These are phyloP conservation scores for Tilletiopsis washingtonensis DNA, from an alignment of 1,284 basidiomycete species.

Conservation along the genomic window DNA sequence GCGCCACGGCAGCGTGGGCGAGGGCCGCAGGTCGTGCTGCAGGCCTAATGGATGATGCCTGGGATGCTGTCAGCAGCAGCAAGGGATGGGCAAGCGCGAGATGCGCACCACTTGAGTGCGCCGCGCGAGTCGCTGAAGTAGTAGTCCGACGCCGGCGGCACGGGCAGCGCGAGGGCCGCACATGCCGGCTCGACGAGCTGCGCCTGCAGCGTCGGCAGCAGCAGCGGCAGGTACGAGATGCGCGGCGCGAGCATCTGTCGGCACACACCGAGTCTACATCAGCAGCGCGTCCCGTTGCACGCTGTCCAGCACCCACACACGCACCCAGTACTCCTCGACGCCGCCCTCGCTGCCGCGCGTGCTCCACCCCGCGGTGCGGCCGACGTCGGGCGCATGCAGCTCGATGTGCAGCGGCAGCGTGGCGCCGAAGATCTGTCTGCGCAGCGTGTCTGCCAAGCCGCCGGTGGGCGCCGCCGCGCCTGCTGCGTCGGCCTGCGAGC, in stretches of 20 bases:
- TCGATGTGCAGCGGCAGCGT: too few relatives aligned
- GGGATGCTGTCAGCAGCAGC: not conserved
- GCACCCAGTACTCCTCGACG: slow-evolving; percentile 44
- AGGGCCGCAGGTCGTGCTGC: slow-evolving; percentile 38
- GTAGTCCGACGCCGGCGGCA: slow-evolving; percentile 21
- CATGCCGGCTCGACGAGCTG: slow-evolving; percentile 24
- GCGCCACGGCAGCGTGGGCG: not conserved
- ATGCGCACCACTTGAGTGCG: slow-evolving; percentile 23
- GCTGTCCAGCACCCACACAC: not conserved
- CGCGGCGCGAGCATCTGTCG: slow-evolving; percentile 25
- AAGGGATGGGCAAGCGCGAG: not conserved
- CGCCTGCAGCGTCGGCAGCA: slow-evolving; percentile 21
- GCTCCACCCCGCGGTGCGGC: too few relatives aligned
- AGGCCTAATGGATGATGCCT: slow-evolving; percentile 22
- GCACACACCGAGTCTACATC: too few relatives aligned
- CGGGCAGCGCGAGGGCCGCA: slow-evolving; percentile 13
- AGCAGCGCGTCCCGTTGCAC: slow-evolving; percentile 16
- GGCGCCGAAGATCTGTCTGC: too few relatives aligned
- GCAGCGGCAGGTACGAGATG: slow-evolving; percentile 32
- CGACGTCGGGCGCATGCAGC: too few relatives aligned
- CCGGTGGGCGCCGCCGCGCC: too few relatives aligned
- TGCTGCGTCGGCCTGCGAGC: too few relatives aligned
- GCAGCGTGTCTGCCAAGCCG: too few relatives aligned
- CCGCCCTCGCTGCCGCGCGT: too few relatives aligned
- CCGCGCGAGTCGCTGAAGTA: slow-evolving; percentile 35